phyloP scores from a whole-genome alignment of 2,329 filamentous ascomycete genomes.

The Calonectria ilicicola region DNA sequence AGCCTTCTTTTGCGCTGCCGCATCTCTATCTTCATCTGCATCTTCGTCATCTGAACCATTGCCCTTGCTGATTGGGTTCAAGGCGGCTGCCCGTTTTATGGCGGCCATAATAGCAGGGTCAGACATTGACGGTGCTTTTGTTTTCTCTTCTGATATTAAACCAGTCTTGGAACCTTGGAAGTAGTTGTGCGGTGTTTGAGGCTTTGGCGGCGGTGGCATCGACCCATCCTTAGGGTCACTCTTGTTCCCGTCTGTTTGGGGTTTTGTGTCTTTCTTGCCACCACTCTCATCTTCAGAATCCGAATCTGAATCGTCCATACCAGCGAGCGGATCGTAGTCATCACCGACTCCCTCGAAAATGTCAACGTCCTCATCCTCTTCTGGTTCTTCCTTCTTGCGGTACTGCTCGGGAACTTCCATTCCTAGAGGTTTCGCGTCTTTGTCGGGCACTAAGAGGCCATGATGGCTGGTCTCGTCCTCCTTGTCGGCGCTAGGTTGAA shows the following conservation, averaged over 20 bases:
- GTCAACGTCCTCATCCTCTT: slow-evolving; percentile 67
- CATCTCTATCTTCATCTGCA: slow-evolving; percentile 51
- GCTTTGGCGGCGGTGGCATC: slow-evolving; percentile 62
- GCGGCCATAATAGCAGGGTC: slow-evolving; percentile 87
- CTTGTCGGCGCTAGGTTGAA: slow-evolving; percentile 54
- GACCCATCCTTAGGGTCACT: slow-evolving; percentile 37
- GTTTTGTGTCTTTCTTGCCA: slow-evolving; percentile 39
- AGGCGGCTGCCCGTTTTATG: slow-evolving; percentile 83
- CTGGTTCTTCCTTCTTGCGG: slow-evolving; percentile 58
- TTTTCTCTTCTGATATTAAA: slow-evolving; percentile 64
- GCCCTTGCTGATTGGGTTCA: slow-evolving; percentile 61
- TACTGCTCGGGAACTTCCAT: slow-evolving; percentile 75
- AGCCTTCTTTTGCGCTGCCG: slow-evolving; percentile 61
- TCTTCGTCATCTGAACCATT: slow-evolving; percentile 44
- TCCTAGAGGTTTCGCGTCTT: slow-evolving; percentile 68
- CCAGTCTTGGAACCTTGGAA: slow-evolving; percentile 70
- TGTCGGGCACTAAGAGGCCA: slow-evolving; percentile 65
- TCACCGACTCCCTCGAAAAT: slow-evolving; percentile 76
- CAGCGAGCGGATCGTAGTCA: slow-evolving; percentile 76
- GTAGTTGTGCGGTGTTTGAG: slow-evolving; percentile 65
- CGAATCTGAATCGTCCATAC: slow-evolving; percentile 61
- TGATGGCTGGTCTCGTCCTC: slow-evolving; percentile 51
- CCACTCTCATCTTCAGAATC: slow-evolving; percentile 58
- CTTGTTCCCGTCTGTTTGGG: slow-evolving; percentile 37
- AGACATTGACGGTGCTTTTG: slow-evolving; percentile 67